Evolutionary conservation across 257 asterid species (phyloP), one percentile per base, ranked within the genome.

Genomic region (Solanum virginianum): DNA sequence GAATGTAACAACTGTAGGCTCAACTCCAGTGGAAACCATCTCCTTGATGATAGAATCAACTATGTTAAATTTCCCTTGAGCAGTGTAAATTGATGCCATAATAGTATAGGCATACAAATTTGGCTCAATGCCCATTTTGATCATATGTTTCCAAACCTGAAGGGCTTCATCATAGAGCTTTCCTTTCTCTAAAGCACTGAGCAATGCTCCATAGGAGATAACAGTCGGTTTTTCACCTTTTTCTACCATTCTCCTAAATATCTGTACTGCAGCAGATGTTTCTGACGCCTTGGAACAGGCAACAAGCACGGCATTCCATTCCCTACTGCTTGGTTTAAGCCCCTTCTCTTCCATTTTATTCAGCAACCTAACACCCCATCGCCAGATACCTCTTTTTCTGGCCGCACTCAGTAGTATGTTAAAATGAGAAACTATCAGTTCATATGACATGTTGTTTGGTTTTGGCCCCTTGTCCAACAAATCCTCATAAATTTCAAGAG

Each of bases 271-370:
- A 22, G 98, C 94, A 22, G 94, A 90, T 60, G 97, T 90, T 90
- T 95, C 98, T 0, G 98, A 86, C 68, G 98, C 97, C 75, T 95
- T 97, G 16, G 99, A 94, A 83, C 98, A 97, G 54, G 99, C 97
- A 47, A 95, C 87, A 26, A 96, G 98, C 65, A 94, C 99, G 10
- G 98, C 90, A 63, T 95, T 96, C 99, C 99, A 96, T 71, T 97
- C 98, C 83, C 92, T 83, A 36, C 91, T 90, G 1, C 97, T 93
- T 1, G 98, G 98, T 86, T 92, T 94, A 7, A 95, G 93, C 49
- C 99, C 99, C 84, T 95, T 97, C 87, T 97, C 98, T 85, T 95
- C 98, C 99, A 97, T 97, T 84, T 95, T 95, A 85, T 94, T 89
- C 47, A 97, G 86, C 85, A 97, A 88, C 87, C 96, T 88, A 80